Base-by-base conservation (phyloP, 495 filamentous ascomycete genomes). In the Penicillium egyptiacum region DNA sequence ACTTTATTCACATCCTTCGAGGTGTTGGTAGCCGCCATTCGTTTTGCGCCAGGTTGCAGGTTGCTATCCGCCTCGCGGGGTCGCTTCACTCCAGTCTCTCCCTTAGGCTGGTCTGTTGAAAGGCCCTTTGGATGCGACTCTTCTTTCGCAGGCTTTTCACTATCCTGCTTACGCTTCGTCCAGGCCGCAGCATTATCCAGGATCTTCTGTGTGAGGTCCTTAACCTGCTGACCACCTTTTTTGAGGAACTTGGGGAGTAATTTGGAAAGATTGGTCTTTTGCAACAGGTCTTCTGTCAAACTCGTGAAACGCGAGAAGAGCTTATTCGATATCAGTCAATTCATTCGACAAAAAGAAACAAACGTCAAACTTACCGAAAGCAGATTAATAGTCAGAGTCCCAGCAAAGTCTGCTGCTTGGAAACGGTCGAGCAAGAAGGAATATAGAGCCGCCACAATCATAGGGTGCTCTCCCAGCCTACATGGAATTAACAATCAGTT, bases 351-450 rank as follows among this genome's bases (percentile, higher is more conserved):
- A n/a, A 44, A 40, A 25, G 16, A 53, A 4, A 31, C 45, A 12
- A 7, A 20, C 9, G 2, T 28, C 8, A 31, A 25, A 63, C 60
- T 64, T 67, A 82, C 81, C 65, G 83, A 83, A 1, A 94, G 79
- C 20, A 90, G 82, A 20, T 80, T 84, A 40, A 83, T 76, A 8
- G 85, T 76, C 19, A 94, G 69, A 28, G 76, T 70, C 0, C 87
- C 85, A 57, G 84, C 81, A 58, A 80, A 82, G 59, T 92, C 89
- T 23, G 81, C 77, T 6, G 82, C 77, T 59, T 85, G 84, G 55
- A 86, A 81, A 5, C 88, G 83, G 58, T 88, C 82, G 23, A 83
- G 76, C 33, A 95, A 69, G 58, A 88, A 86, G 33, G 83, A 83
- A 55, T 85, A 83, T 57, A 84, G 76, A 25, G 81, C 71, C 52